Percentiles rank a stretch among this genome's conserved stretches.
phyloP scores from a whole-genome alignment of 441 rosid species.

The Euphorbia celastroides region DNA sequence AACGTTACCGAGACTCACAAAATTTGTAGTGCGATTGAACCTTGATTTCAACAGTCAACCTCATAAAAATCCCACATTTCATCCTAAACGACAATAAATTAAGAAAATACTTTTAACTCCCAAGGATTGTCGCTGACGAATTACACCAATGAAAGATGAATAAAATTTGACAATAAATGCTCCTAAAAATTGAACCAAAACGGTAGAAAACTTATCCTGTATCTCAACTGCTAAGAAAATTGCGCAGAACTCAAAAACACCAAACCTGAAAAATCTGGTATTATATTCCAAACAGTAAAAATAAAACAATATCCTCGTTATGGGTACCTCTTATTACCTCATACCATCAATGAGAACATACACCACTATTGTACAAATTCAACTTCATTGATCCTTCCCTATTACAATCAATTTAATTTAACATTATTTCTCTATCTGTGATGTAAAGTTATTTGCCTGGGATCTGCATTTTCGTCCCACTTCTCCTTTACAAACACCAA shows the following conservation, averaged over 20 bases:
- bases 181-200: too few species aligned
- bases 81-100: too few species aligned
- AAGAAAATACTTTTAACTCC: too few species aligned
- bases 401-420: not conserved
- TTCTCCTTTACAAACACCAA: constrained; percentile 19
- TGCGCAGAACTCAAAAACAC: not conserved
- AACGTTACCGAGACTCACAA: too few species aligned
- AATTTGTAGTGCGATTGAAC: too few species aligned
- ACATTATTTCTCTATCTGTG: constrained; percentile 11
- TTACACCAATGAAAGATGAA: too few species aligned
- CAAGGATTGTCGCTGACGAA: too few species aligned
- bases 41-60: too few species aligned
- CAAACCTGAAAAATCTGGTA: not conserved
- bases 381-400: constrained; percentile 5
- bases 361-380: constrained; percentile 11
- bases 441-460: constrained; percentile 15
- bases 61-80: too few species aligned
- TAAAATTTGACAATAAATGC: too few species aligned
- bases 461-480: constrained; percentile 14
- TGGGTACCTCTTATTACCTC: constrained; percentile 6
- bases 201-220: too few species aligned
- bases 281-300: not conserved
- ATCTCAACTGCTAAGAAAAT: not conserved
- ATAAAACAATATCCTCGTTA: constrained; percentile 6
- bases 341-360: constrained; percentile 7